Conservation (phyloP, 805 yeast genomes). For the Cyberlindnera misumaiensis region DNA sequence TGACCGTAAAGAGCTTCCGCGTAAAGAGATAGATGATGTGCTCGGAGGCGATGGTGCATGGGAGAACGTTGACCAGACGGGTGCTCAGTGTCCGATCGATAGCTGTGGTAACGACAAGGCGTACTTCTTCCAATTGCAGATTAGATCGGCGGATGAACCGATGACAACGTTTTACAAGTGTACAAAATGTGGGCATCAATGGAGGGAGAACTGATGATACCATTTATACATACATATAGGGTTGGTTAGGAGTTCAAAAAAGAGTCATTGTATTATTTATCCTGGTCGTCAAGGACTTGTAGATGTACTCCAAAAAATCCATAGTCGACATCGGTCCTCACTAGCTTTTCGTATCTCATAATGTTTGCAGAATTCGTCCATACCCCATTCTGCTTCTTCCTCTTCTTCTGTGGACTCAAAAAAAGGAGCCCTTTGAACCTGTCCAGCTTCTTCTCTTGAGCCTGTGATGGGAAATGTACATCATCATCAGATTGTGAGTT, state of each 20-base stretch:
- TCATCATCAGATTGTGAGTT: too few relatives aligned
- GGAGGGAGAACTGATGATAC: constrained; percentile 78
- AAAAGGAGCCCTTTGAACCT: background rate
- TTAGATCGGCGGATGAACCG: constrained; percentile 97
- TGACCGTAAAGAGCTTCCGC: constrained; percentile 74
- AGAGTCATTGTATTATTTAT: background rate
- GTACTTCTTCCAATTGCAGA: constrained; percentile 93
- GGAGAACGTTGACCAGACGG: constrained; percentile 97
- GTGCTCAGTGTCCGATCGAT: constrained; percentile 86
- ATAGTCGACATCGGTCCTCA: background rate
- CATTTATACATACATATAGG: background rate
- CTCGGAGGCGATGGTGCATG: constrained; percentile 96
- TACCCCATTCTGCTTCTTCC: background rate
- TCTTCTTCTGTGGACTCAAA: background rate
- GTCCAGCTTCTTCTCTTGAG: background rate
- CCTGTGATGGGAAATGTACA: too few relatives aligned
- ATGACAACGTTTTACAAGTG: constrained; percentile 98
- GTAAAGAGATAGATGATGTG: constrained; percentile 94
- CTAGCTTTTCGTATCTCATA: background rate
- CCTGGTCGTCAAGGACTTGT: background rate
- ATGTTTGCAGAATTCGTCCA: background rate
- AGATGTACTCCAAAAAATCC: constrained; percentile 1
- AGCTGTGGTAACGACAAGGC: constrained; percentile 85
- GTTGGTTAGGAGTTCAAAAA: background rate
- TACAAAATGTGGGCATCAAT: constrained; percentile 85